Base-by-base conservation (phyloP, 768 basidiomycete species). In the Termitomyces titanicus region DNA sequence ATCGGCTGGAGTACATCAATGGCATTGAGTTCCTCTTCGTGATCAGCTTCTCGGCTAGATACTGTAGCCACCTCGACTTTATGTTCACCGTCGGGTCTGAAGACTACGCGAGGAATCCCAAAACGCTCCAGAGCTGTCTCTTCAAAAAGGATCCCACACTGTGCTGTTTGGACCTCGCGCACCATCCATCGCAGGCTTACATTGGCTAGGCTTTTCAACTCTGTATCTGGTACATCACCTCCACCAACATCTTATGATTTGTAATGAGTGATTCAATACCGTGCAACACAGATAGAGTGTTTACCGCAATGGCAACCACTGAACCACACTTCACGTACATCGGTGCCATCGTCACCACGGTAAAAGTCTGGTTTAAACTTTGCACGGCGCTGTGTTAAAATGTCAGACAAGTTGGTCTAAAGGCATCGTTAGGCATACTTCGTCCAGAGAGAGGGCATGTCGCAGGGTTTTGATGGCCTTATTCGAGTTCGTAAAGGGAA, bases 251-350 rank as follows among this genome's bases (percentile, higher is more conserved):
- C 89, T 88, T 34, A 39, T 47, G 48, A 33, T 31, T 22, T 17
- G 38, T 34, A 15, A 18, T 37, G 13, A 35, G 25, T 22, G 6
- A 18, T 20, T 29, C 5, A 13, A 11, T 10, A 18, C 25, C 24
- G n/a, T 37, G 10, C 17, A n/a, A 38, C 17, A 34, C 17, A 24
- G 7, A 20, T 27, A 18, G 17, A 35, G 34, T 37, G 68, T 82
- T 53, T 55, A 89, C 89, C 89, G 40, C 70, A 65, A 61, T 92
- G 90, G 57, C 83, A 82, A 2, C 90, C 90, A 6, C 82, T 62
- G 61, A 93, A 93, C 89, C 89, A 93, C 3, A 92, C 88, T 65
- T 93, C 90, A 12, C 84, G 65, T 12, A 89, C 82, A 66, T 90
- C 82, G 24, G 62, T 63, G 29, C 63, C 49, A n/a, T n/a, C n/a